Evolutionary conservation across 768 basidiomycete species (phyloP).

Genomic region (Galerina sulciceps): DNA sequence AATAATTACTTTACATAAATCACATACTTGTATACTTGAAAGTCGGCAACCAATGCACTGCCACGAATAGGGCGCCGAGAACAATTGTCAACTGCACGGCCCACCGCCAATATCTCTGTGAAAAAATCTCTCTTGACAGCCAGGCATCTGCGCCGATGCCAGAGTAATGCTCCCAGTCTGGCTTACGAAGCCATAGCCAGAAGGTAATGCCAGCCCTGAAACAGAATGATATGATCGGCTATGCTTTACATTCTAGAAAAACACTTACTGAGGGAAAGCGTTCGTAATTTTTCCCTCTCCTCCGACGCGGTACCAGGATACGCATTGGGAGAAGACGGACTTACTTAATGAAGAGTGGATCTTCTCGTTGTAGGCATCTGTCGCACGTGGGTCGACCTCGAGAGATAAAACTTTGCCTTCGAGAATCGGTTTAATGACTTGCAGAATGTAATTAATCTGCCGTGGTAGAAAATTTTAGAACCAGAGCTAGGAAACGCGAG

Average conservation of each 20-base stretch:
- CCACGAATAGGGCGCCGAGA: background rate
- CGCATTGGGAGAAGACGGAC: conserved; percentile 39
- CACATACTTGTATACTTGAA: background rate
- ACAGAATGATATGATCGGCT: background rate
- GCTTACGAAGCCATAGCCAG: conserved; percentile 39
- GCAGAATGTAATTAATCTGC: conserved; percentile 46
- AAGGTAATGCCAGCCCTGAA: conserved; percentile 22
- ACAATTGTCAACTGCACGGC: background rate
- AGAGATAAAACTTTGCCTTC: conserved; percentile 32
- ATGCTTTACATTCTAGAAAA: background rate
- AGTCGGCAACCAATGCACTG: background rate
- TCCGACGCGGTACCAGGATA: conserved; percentile 43
- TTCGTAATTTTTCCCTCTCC: conserved; percentile 39
- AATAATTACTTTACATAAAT: background rate
- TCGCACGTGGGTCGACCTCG: conserved; percentile 37
- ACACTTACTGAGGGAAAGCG: conserved; percentile 42
- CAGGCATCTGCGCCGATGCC: conserved; percentile 1
- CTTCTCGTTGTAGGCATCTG: conserved; percentile 41
- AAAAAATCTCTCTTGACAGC: background rate
- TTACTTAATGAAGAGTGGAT: conserved; percentile 36
- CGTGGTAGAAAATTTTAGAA: background rate
- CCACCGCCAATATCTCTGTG: background rate
- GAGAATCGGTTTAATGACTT: conserved; percentile 45
- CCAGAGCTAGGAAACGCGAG: background rate
- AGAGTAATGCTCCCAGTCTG: conserved; percentile 36